Base-by-base conservation (phyloP, 176 grass and related monocot genomes). In the Carex cristatella region DNA sequence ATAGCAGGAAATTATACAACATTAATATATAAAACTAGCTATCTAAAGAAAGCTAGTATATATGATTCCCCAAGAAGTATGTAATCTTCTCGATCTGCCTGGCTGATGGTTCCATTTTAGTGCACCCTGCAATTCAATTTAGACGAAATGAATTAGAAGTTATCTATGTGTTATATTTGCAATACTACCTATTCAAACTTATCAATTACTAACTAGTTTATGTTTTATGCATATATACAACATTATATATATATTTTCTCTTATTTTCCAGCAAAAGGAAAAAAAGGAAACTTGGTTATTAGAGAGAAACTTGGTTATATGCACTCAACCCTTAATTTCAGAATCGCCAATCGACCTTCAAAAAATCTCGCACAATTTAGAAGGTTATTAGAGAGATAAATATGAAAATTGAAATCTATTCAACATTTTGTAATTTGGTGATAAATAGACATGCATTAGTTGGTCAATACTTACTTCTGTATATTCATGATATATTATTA, bases 101-200 rank as follows among this genome's bases (percentile, higher is more conserved):
- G 27, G 23, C 7, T 71, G 61, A 8, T 30, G 38, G 2, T 27
- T 59, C 11, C 28, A 54, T 30, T 75, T 75, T 19, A 75, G 10
- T 75, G 71, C 71, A 75, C 71, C 71, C 71, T 75, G 71, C 23
- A 51, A 54, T 51, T 75, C 30, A 28, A 53, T 75, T 10, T 30
- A 28, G 19, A 75, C 23, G 19, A 54, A 31, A 53, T 1, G 10
- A 54, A 75, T 75, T 31, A 53, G 0, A 53, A 69, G 4, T 68
- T 68, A 27, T 64, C 23, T 10, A 10, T 35, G 12, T 15, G 12
- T 69, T 12, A 69, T 38, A 72, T 19, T 72, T 48, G 15, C 16
- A 48, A 35, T 10, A 10, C 23, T 19, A 63, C 61, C 19, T 28
- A 23, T 63, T 62, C n/a, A 27, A n/a, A 61, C 60, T 27, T 27